These are phyloP conservation scores for Sarocladium kiliense DNA, from an alignment of 2,329 filamentous ascomycete genomes.

Conservation along the genomic window DNA sequence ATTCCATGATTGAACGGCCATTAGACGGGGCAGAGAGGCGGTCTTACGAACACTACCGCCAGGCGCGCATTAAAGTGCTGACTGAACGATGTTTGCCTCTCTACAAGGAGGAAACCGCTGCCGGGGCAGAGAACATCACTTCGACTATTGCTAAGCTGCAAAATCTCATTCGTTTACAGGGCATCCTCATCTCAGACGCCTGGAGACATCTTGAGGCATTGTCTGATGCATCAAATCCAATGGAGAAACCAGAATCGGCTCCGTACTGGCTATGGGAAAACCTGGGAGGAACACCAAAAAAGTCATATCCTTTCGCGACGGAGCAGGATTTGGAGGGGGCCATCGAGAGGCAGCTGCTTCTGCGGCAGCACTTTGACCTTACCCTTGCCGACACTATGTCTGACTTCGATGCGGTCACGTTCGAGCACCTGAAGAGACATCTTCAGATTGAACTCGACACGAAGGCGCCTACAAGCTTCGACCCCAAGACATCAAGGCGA, in stretches of 20 bases:
- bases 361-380: conserved; percentile 25
- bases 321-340: background rate
- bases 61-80: conserved; percentile 8
- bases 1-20: too few species aligned
- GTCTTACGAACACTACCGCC: conserved; percentile 1
- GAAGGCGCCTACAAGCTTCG: conserved; percentile 22
- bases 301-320: background rate
- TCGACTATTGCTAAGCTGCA: background rate
- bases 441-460: conserved; percentile 24
- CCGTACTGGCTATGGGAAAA: conserved; percentile 36
- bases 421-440: conserved; percentile 27
- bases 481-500: conserved; percentile 27
- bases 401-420: conserved; percentile 21
- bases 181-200: background rate
- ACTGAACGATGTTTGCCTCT: background rate
- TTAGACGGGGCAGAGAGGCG: background rate
- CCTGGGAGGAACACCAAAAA: background rate
- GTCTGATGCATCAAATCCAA: background rate
- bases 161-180: background rate
- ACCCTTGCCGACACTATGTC: conserved; percentile 28
- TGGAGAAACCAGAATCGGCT: conserved; percentile 22
- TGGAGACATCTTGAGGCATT: background rate
- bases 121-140: background rate
- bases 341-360: conserved; percentile 17
- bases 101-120: background rate